These are phyloP conservation scores for Dictyostelium brefeldianum DNA, from an alignment of 78 protist species.

Conservation along the genomic window DNA sequence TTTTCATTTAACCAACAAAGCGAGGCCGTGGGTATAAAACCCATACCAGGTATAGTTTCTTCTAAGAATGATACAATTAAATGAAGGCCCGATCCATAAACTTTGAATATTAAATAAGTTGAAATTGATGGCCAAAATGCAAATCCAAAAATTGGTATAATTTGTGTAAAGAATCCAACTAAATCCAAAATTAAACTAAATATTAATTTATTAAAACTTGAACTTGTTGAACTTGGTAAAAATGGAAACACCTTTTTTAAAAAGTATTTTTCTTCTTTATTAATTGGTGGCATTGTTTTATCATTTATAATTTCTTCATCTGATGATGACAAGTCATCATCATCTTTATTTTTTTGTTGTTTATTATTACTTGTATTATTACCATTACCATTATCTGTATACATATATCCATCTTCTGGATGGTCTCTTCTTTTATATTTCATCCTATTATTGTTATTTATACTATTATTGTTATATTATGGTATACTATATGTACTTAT, in stretches of 20 bases:
- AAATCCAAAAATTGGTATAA: background rate
- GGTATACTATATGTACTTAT: no score
- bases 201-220: background rate
- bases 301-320: slow-evolving; percentile 1
- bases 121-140: slow-evolving; percentile 10
- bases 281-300: background rate
- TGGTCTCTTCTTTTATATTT: background rate
- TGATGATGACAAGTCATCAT: background rate
- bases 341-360: background rate
- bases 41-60: slow-evolving; percentile 27
- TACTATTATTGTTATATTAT: background rate
- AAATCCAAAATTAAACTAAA: slow-evolving; percentile 13
- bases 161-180: slow-evolving; percentile 19
- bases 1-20: background rate
- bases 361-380: background rate
- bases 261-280: slow-evolving; percentile 4
- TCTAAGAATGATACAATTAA: background rate
- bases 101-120: slow-evolving; percentile 6
- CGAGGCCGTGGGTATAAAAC: background rate
- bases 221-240: background rate
- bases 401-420: background rate
- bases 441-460: background rate
- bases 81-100: slow-evolving; percentile 9
- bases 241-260: background rate
- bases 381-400: background rate